These are phyloP conservation scores for Penicillium canescens DNA, from an alignment of 495 filamentous ascomycete genomes.

Conservation along the genomic window DNA sequence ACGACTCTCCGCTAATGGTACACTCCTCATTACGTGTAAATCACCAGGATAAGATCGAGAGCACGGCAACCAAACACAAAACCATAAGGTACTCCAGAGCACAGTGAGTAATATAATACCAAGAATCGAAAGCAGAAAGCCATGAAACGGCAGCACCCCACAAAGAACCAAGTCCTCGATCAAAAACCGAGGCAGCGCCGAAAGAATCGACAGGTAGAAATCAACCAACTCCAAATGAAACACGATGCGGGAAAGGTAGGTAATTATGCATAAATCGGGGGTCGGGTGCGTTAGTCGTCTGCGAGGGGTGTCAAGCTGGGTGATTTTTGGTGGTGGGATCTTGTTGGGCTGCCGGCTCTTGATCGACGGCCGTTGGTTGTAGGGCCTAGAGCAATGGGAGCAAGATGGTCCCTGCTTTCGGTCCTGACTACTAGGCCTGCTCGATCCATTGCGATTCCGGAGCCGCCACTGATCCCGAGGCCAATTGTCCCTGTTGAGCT, in stretches of 20 bases:
- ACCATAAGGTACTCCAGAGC: slow-evolving; percentile 30
- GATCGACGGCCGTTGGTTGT: slow-evolving; percentile 48
- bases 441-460: slow-evolving; percentile 63
- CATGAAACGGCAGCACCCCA: slow-evolving; percentile 4
- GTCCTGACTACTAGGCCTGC: slow-evolving; percentile 74
- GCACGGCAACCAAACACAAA: slow-evolving; percentile 12
- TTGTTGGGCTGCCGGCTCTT: slow-evolving; percentile 44
- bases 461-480: slow-evolving; percentile 48
- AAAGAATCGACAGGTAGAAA: slow-evolving; percentile 1
- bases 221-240: slow-evolving; percentile 22
- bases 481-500: slow-evolving; percentile 48
- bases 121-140: slow-evolving; percentile 22
- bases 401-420: slow-evolving; percentile 76
- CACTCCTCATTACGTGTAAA: slow-evolving; percentile 27
- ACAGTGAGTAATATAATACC: slow-evolving; percentile 27
- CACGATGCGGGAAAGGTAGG: slow-evolving; percentile 17
- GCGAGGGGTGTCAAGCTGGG: slow-evolving; percentile 41
- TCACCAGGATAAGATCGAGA: slow-evolving; percentile 23
- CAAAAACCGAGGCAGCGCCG: neutral
- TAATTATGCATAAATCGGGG: slow-evolving; percentile 18
- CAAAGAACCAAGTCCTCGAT: slow-evolving; percentile 1
- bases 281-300: slow-evolving; percentile 37
- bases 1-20: slow-evolving; percentile 18
- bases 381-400: slow-evolving; percentile 42
- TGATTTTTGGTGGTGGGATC: slow-evolving; percentile 43